Conservation (phyloP, 176 grass and related monocot genomes). For the Chloris gayana region DNA sequence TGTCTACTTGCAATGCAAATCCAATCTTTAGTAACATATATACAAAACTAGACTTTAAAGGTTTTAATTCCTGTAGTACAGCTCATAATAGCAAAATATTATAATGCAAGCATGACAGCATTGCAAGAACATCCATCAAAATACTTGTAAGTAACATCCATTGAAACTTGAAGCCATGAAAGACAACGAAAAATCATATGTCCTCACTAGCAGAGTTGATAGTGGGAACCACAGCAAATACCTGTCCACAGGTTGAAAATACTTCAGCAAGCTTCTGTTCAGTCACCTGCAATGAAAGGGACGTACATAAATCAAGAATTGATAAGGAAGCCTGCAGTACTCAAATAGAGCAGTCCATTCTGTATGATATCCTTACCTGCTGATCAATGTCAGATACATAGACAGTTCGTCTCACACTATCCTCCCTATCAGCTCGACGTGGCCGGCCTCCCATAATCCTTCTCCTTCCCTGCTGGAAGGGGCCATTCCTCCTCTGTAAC, state of each 20-base stretch:
- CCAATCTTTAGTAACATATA: background rate
- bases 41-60: background rate
- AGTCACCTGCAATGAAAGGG: slow-evolving; percentile 66
- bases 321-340: background rate
- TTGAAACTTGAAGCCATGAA: background rate
- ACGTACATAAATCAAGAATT: slow-evolving; percentile 13
- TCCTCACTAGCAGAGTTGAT: background rate
- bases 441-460: slow-evolving; percentile 62
- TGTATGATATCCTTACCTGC: slow-evolving; percentile 62
- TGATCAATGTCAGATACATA: slow-evolving; percentile 96
- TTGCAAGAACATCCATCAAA: slow-evolving; percentile 7
- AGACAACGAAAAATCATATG: background rate
- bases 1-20: slow-evolving; percentile 6
- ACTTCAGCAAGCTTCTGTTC: slow-evolving; percentile 98
- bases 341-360: slow-evolving; percentile 29
- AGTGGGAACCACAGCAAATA: slow-evolving; percentile 40
- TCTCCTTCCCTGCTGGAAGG: slow-evolving; percentile 65
- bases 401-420: slow-evolving; percentile 83
- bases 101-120: background rate
- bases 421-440: slow-evolving; percentile 69
- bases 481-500: slow-evolving; percentile 61
- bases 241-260: slow-evolving; percentile 88
- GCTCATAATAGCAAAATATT: background rate
- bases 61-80: background rate
- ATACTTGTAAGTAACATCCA: background rate